Conservation (phyloP, 805 yeast species). For the Ogataea parapolymorpha region DNA sequence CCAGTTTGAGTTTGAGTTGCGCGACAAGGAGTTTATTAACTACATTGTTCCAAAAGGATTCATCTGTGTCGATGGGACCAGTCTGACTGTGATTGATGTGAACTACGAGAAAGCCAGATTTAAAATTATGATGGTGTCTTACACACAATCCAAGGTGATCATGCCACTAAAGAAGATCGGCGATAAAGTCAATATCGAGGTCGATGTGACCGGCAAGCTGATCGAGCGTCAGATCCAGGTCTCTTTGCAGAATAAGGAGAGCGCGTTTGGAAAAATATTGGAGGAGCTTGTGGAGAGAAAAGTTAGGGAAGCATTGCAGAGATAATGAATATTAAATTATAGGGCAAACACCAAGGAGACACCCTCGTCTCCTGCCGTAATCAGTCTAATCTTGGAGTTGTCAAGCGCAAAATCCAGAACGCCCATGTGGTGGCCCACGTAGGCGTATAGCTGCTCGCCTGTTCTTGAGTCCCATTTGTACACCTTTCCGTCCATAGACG, state of each 20-base stretch:
- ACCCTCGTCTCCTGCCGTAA: constrained; percentile 97
- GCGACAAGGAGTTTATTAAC: constrained; percentile 57
- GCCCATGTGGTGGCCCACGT: constrained; percentile 93
- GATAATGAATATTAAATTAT: constrained; percentile 2
- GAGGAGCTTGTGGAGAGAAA: constrained; percentile 45
- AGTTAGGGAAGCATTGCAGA: constrained; percentile 22
- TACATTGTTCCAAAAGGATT: constrained; percentile 96
- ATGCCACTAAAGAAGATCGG: constrained; percentile 64
- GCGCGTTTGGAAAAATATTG: constrained; percentile 47
- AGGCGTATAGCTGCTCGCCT: constrained; percentile 71
- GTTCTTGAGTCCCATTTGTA: constrained; percentile 88
- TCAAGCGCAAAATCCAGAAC: constrained; percentile 78
- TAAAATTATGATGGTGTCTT: constrained; percentile 86
- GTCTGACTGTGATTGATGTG: constrained; percentile 82
- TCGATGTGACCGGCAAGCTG: constrained; percentile 89
- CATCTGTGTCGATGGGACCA: constrained; percentile 88
- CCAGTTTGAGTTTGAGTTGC: constrained; percentile 66
- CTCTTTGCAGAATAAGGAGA: constrained; percentile 52
- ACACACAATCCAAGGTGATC: constrained; percentile 80
- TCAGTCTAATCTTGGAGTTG: constrained; percentile 61
- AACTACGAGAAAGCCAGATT: constrained; percentile 57
- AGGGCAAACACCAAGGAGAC: constrained; percentile 70
- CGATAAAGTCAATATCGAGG: constrained; percentile 81
- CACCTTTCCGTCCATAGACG: constrained; percentile 82
- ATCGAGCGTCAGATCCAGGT: constrained; percentile 79